Conservation (phyloP, 2,329 filamentous ascomycete genomes). For the Fusarium marasasianum region DNA sequence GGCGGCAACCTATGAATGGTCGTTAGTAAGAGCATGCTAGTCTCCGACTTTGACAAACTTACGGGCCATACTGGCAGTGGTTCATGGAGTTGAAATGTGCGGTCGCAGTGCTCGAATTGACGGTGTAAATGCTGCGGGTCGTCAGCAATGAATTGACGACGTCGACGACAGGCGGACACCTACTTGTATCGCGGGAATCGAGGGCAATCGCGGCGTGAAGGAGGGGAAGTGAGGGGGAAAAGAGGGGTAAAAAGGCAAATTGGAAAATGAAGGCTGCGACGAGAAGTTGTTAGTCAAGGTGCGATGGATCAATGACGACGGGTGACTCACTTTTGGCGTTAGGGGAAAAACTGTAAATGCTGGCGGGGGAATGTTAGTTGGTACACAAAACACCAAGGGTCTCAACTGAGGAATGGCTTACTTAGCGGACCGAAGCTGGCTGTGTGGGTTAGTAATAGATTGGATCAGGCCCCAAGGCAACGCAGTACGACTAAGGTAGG, state of each 20-base stretch:
- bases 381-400: not conserved
- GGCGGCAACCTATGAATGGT: not conserved
- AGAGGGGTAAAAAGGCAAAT: not conserved
- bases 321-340: not conserved
- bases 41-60: not conserved
- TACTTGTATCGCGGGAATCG: not conserved
- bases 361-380: not conserved
- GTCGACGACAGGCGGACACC: fast-evolving
- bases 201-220: not conserved
- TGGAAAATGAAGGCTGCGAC: not conserved
- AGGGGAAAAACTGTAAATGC: not conserved
- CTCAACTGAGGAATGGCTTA: not conserved
- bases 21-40: not conserved
- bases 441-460: not conserved
- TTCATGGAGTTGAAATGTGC: not conserved
- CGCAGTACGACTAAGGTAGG: not conserved
- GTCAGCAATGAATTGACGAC: not conserved
- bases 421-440: not conserved
- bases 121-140: fast-evolving
- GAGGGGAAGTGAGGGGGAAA: not conserved
- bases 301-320: not conserved
- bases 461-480: not conserved
- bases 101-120: fast-evolving
- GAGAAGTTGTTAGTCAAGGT: not conserved
- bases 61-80: fast-evolving